Conservation (phyloP, 2,329 filamentous ascomycete species). For the Triangularia verruculosa region DNA sequence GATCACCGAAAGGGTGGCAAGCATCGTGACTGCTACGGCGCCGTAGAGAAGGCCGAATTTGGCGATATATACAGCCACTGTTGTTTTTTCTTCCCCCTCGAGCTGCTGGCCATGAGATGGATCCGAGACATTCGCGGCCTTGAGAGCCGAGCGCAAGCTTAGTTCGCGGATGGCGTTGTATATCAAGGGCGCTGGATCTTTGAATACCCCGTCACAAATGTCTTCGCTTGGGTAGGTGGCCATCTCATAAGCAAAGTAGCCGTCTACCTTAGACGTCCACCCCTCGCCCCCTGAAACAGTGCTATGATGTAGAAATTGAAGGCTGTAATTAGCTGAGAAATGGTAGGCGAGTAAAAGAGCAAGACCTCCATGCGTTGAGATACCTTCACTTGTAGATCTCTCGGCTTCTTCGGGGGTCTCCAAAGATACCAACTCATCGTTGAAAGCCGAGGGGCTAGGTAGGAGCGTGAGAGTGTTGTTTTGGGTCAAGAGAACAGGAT, state of each 20-base stretch:
- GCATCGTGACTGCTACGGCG: not conserved
- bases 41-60: not conserved
- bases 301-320: no score
- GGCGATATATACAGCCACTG: not conserved
- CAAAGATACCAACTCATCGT: not conserved
- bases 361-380: not conserved
- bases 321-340: not conserved
- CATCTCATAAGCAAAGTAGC: not conserved
- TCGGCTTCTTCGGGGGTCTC: not conserved
- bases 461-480: not conserved
- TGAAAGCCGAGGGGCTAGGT: not conserved
- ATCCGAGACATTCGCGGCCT: not conserved
- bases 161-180: not conserved
- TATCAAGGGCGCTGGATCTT: not conserved
- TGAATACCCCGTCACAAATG: not conserved
- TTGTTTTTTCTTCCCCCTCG: not conserved
- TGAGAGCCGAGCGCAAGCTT: not conserved
- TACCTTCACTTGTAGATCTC: not conserved
- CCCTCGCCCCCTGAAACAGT: no score
- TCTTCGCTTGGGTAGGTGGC: not conserved
- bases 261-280: not conserved
- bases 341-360: not conserved
- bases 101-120: not conserved
- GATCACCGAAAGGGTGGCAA: not conserved
- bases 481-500: not conserved